Evolutionary conservation across 805 yeast genomes (phyloP), one percentile per base, ranked within the genome.

Genomic region (Saccharomycopsis olivae): DNA sequence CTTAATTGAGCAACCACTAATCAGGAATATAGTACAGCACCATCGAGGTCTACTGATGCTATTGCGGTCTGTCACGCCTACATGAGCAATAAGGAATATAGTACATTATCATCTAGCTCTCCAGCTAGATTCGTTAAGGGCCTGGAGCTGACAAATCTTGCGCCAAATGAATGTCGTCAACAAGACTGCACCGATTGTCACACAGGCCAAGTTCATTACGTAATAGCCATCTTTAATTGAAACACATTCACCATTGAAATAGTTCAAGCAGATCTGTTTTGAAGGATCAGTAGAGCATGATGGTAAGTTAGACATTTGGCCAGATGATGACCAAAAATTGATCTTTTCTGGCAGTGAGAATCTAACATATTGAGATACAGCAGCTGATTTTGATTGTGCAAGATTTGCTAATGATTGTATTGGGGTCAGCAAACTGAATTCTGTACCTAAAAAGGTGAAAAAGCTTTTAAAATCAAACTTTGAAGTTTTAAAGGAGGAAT

Each of bases 191-290:
- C 96, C 97, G 24, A 82, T 39, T 0, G 56, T 38, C 3, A 88
- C 71, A 58, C 96, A 89, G 10, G 85, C 43, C 6, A 73, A 39
- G 54, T 87, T 89, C 29, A 94, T 79, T 37, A 70, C 66, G 59
- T 78, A 86, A 60, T 88, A 89, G 0, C 98, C 98, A 58, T 92
- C 97, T 39, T 70, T 65, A 1, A 69, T 39, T 2, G 72, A 59
- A 0, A 52, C 44, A 44, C 86, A 75, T 3, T 44, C 41, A 1
- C 95, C 96, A 5, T 75, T 76, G 13, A 46, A 33, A 2, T 59
- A 51, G 5, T 54, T 60, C 13, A 52, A 40, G 57, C 95, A 85
- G 36, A 58, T 49, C 28, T 61, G 63, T 48, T 73, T 78, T 37
- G 58, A 60, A 4, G 49, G 55, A 49, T 60, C 65, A 8, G 55